Base-by-base conservation (phyloP, 352 stramenopile species). In the Phytopythium aichiense region DNA sequence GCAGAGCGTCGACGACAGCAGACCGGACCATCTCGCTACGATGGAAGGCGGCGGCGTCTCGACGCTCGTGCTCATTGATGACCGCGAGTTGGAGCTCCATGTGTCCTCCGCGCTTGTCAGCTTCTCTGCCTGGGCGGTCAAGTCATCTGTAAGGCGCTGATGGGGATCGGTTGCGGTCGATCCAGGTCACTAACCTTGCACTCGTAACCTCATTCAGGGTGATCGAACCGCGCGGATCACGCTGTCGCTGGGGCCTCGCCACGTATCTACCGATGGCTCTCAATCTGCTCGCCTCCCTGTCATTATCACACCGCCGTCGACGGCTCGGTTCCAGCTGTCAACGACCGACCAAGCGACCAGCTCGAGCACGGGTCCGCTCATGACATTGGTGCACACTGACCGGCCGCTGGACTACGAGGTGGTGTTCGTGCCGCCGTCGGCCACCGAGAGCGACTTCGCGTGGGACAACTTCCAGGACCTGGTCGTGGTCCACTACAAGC, bases 401-500 rank as follows among this genome's bases (percentile, higher is more conserved):
- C 55, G n/a, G 12, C 23, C 56, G 37, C 31, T 69, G 18, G 63
- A 63, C 9, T 87, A 71, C 42, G 51, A n/a, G 12, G 48, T 86
- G 23, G 65, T 72, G 60, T 92, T 89, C 59, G 38, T 63, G 6
- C 66, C 57, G 6, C 82, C 82, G 0, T 38, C 48, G 7, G 56
- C 64, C 3, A 58, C 35, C 13, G 71, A 85, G 37, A 82, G 77
- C n/a, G 81, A 89, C 58, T 84, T 64, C 48, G 67, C 52, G 4
- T 84, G 68, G 67, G 67, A 86, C 33, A 79, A 91, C 31, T 91
- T 91, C 55, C 81, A 87, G 50, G 81, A 91, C 60, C 77, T 86
- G 50, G 45, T 91, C 23, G 69, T 80, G 30, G 68, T 91, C 28
- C 77, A 91, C 58, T 85, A 72, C 2, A 73, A 70, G n/a, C 62